Evolutionary conservation across 257 asterid genomes (phyloP).

Genomic region (Plectranthus barbatus): DNA sequence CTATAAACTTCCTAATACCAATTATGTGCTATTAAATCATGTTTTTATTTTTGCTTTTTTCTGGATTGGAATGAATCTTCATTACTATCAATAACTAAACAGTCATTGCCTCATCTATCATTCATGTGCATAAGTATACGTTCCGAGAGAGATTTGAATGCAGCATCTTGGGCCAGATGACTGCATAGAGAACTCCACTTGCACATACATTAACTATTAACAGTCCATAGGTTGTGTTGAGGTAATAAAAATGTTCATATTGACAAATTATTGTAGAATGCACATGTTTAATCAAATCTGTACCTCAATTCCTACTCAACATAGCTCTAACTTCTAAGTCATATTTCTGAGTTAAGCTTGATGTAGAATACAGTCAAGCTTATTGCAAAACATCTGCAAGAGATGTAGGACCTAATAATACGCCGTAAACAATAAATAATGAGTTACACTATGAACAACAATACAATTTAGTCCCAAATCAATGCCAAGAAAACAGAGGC

Average conservation of each 20-base stretch:
- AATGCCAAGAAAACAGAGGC: neutral
- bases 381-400: neutral
- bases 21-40: neutral
- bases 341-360: too few species aligned
- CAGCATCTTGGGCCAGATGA: neutral
- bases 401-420: neutral
- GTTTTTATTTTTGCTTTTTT: neutral
- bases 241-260: neutral
- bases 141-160: too few species aligned
- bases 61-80: neutral
- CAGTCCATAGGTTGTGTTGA: neutral
- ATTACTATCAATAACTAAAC: neutral
- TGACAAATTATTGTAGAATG: neutral
- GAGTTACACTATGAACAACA: neutral
- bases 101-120: neutral
- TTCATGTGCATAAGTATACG: too few species aligned
- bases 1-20: neutral
- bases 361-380: neutral
- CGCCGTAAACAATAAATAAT: neutral
- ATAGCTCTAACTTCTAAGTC: neutral
- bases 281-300: neutral
- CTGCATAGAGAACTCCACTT: neutral
- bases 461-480: neutral
- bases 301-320: neutral
- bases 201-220: neutral